These are phyloP conservation scores for Paxillus ammoniavirescens DNA, from an alignment of 768 basidiomycete species.

Conservation along the genomic window DNA sequence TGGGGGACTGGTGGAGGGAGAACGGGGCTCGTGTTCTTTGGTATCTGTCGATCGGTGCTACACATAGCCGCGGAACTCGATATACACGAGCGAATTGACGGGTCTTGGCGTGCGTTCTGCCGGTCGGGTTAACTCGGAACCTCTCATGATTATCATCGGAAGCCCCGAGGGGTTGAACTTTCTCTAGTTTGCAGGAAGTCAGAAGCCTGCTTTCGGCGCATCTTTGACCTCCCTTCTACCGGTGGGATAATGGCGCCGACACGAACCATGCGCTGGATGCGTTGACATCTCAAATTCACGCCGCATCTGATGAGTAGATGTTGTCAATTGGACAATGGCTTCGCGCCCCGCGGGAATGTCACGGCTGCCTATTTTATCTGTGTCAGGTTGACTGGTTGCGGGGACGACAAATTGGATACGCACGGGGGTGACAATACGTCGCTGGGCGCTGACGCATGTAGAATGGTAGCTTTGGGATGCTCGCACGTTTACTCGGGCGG, in stretches of 20 bases:
- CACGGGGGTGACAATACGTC: background rate
- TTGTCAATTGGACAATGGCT: background rate
- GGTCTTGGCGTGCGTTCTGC: background rate
- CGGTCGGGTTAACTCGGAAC: background rate
- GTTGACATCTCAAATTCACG: conserved; percentile 3
- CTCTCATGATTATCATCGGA: background rate
- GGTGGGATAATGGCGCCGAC: background rate
- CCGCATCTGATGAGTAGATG: conserved; percentile 1
- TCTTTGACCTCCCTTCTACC: background rate
- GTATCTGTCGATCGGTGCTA: conserved; percentile 2
- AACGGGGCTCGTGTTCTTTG: conserved; percentile 2
- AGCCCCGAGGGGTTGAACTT: background rate
- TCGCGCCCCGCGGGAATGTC: conserved; percentile 2
- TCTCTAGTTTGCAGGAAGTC: background rate
- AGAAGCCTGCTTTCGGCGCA: background rate
- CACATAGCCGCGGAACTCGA: background rate
- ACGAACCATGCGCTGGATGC: background rate
- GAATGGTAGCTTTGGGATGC: background rate
- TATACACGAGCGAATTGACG: background rate
- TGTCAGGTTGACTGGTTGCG: background rate
- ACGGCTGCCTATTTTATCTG: conserved; percentile 4
- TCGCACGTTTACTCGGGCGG: background rate
- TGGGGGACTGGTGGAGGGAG: background rate
- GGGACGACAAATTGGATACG: background rate
- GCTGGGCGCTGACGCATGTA: conserved; percentile 1